A percentile compares a stretch with the other conserved stretches of the same genome.
These are phyloP conservation scores for Globisporangium middletonii DNA, from an alignment of 352 stramenopile genomes.

Conservation along the genomic window DNA sequence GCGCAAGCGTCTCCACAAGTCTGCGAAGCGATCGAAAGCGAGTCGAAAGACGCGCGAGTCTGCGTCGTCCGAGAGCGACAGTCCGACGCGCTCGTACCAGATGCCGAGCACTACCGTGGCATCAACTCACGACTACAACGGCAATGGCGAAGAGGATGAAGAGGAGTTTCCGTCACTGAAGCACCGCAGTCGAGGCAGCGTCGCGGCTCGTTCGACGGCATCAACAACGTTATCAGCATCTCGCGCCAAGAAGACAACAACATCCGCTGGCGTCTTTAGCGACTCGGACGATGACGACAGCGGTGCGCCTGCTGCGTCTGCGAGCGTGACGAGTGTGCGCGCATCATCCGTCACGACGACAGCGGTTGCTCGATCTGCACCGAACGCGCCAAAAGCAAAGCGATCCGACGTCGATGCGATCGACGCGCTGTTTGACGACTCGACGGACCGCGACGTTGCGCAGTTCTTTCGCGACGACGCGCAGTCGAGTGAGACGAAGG, in stretches of 20 bases:
- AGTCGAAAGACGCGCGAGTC: background rate
- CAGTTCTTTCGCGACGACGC: conserved; percentile 10
- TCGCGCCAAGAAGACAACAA: background rate
- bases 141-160: conserved; percentile 3
- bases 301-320: background rate
- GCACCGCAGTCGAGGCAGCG: conserved; percentile 3
- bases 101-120: background rate
- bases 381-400: conserved; percentile 2
- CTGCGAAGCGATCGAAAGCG: background rate
- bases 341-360: background rate
- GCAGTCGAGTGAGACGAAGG: background rate
- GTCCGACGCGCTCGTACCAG: background rate
- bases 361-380: conserved; percentile 1
- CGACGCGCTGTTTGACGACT: conserved; percentile 60
- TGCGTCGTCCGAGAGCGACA: background rate
- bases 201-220: background rate
- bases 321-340: background rate
- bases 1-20: background rate
- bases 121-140: background rate
- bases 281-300: conserved; percentile 9
- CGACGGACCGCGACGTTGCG: conserved; percentile 38
- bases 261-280: background rate
- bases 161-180: conserved; percentile 20
- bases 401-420: conserved; percentile 37
- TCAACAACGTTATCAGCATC: background rate